Evolutionary conservation across 2,329 filamentous ascomycete species (phyloP).

Genomic region (Rutstroemia sydowiana): DNA sequence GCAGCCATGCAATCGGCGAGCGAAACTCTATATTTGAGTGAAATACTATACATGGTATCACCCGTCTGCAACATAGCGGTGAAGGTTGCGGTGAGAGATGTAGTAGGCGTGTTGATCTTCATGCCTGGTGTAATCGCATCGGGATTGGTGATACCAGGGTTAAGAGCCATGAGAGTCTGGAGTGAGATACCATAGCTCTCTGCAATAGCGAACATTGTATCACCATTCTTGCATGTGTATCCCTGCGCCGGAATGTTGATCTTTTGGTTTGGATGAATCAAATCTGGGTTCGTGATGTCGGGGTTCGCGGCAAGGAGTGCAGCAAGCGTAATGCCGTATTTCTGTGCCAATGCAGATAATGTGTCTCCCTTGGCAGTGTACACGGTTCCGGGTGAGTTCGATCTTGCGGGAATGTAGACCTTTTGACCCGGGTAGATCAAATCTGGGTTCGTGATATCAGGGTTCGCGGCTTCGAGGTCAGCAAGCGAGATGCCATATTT

Average conservation of each 20-base stretch:
- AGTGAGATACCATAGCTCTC: not conserved
- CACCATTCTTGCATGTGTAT: not conserved
- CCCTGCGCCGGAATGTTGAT: not conserved
- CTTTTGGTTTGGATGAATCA: not conserved
- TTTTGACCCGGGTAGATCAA: not conserved
- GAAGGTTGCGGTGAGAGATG: too few species aligned
- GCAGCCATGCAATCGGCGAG: too few species aligned
- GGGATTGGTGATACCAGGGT: not conserved
- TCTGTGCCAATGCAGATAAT: not conserved
- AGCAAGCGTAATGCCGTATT: not conserved
- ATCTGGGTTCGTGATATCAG: not conserved
- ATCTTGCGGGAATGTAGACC: not conserved
- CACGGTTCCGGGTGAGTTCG: too few species aligned
- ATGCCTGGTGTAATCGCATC: not conserved
- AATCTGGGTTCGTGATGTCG: not conserved
- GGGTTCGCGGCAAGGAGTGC: not conserved
- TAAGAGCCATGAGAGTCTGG: not conserved
- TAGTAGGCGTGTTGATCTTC: not conserved
- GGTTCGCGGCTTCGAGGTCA: not conserved
- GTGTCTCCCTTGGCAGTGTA: too few species aligned
- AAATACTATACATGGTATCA: too few species aligned
- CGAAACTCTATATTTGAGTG: too few species aligned
- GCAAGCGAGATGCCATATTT: not conserved
- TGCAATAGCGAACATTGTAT: not conserved
- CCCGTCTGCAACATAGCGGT: too few species aligned